Base-by-base conservation (phyloP, 2,329 filamentous ascomycete genomes). In the Helicocarpus griseus region DNA sequence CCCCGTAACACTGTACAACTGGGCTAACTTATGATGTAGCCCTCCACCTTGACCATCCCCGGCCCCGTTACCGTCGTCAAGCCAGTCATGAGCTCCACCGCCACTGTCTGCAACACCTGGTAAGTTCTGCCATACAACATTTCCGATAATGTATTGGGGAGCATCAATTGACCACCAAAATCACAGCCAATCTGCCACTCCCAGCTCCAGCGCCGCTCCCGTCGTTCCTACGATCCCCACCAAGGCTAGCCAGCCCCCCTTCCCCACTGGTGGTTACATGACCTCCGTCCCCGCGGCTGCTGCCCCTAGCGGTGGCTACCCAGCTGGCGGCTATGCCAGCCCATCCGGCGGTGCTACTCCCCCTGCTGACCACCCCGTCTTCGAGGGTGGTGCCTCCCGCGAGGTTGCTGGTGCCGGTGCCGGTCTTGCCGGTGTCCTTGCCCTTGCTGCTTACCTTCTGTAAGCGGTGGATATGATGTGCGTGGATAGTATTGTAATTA, bases 31-130 rank as follows among this genome's bases (percentile, higher is more conserved):
- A 28, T 13, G 21, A n/a, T 31, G 3, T 6, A 81, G 78, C 71
- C 83, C 66, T 83, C 81, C 67, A 83, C 81, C 67, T 70, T 86
- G 69, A 86, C 83, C 73, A 79, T 86, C 76, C 80, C 80, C 62
- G 75, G 84, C 77, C 79, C 82, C 61, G 86, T 82, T 82, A 87
- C 76, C 45, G 73, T 81, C 59, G 77, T 74, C 49, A 69, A 73
- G 63, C 73, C 79, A 54, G 67, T 77, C 59, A 60, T 66, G 57
- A 76, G 75, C 51, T 66, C 81, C 57, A 80, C 76, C 60, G 74
- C 83, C 58, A 68, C 67, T 58, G 61, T 65, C 61, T 72, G 69
- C 64, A 63, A 64, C 62, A 57, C 65, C 60, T 70, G 70, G 69
- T 71, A 67, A 60, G 65, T 52, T 48, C 5, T 50, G 50, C 39